Evolutionary conservation across 768 basidiomycete genomes (phyloP), one percentile per base, ranked within the genome.

Genomic region (Rhodocollybia butyracea): DNA sequence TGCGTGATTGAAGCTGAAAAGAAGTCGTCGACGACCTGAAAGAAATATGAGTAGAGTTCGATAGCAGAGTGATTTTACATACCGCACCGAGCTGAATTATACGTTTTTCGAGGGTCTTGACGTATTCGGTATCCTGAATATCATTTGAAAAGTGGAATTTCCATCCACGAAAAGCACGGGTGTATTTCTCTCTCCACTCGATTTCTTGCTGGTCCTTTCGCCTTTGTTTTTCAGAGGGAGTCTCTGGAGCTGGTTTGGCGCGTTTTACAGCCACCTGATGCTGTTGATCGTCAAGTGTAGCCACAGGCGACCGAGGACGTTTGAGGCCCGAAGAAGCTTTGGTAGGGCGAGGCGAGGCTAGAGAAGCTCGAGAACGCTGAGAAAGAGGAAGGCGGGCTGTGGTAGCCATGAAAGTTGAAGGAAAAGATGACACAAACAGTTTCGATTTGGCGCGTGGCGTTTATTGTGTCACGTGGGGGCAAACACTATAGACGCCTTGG

Each of bases 1-100:
- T 98, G 96, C 0, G 94, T 94, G 24, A 96, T 83, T 46, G 84
- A 79, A 46, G 79, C 84, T 29, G 89, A 91, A 69, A 98, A 95
- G 77, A 97, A 97, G 58, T 85, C 81, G 47, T 96, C 92, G 54
- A 93, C 81, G 54, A 76, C 77, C 97, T 98, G 64, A 32, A 19
- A 48, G 41, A 46, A 39, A 45, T 50, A 47, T 39, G 39, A 34
- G 40, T 15, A 47, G 32, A 55, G 11, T 22, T 12, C 11, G 31
- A 31, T 36, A 41, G 13, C 45, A 51, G 26, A n/a, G 51, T 29
- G n/a, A 19, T 50, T 34, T 24, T 21, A 81, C 91, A 63, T 70
- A 98, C 96, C 58, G 84, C 89, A 59, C 90, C 89, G 59, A 97
- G 80, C 39, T 80, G 78, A 32, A 70, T 62, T 31, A 96, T 83